Conservation (phyloP, 1,284 basidiomycete genomes). For the Marasmius fiardii region DNA sequence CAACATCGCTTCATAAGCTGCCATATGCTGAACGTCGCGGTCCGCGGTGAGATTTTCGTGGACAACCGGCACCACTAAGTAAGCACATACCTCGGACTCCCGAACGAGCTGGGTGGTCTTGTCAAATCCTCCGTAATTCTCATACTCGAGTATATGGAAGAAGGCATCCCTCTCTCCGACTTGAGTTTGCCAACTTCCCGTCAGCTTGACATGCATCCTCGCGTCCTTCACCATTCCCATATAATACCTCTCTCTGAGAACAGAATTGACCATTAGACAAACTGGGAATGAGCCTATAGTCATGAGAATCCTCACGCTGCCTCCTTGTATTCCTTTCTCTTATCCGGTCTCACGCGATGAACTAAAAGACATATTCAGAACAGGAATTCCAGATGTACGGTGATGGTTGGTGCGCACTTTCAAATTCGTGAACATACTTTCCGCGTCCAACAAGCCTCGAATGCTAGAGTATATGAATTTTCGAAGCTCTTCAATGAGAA, state of each 20-base stretch:
- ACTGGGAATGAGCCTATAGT: constrained; percentile 5
- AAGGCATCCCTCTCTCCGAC: constrained; percentile 88
- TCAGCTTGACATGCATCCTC: constrained; percentile 78
- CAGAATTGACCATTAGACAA: constrained; percentile 6
- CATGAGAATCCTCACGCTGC: constrained; percentile 63
- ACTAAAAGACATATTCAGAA: constrained; percentile 36
- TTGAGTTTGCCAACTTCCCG: constrained; percentile 87
- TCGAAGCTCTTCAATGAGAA: background rate
- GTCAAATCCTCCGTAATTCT: constrained; percentile 86
- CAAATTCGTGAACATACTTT: constrained; percentile 87
- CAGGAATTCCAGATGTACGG: background rate
- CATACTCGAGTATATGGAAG: constrained; percentile 84
- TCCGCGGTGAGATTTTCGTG: background rate
- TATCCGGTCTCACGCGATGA: constrained; percentile 81
- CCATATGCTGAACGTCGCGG: constrained; percentile 44
- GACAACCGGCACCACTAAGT: background rate
- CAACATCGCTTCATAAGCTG: constrained; percentile 65
- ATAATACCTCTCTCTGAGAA: constrained; percentile 74
- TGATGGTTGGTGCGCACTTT: constrained; percentile 51
- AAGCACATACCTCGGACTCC: constrained; percentile 51
- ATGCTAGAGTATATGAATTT: constrained; percentile 36
- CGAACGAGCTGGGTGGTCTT: constrained; percentile 59
- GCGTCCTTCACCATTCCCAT: constrained; percentile 70
- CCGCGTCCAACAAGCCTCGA: constrained; percentile 82
- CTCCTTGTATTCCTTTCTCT: constrained; percentile 77